A percentile compares a stretch with the other conserved stretches of the same genome.
Conservation (phyloP, 305 asterid genomes). For the Rubia peregrina region DNA sequence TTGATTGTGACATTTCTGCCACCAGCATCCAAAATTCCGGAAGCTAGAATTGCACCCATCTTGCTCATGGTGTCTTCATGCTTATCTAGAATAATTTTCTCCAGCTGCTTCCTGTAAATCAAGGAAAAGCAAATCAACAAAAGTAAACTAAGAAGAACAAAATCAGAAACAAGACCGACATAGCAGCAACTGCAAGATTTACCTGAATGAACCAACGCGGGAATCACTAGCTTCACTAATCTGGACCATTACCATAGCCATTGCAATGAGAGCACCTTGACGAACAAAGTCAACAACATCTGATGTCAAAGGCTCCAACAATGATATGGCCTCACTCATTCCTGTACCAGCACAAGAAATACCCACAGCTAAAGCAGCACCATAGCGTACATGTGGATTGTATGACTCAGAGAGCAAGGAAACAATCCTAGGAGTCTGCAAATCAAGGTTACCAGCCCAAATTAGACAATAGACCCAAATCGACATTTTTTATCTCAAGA, state of each 20-base stretch:
- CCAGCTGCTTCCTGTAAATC: slow-evolving; percentile 75
- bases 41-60: slow-evolving; percentile 98
- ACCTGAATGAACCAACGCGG: slow-evolving; percentile 97
- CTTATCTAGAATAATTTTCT: slow-evolving; percentile 85
- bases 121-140: slow-evolving; percentile 5
- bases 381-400: slow-evolving; percentile 94
- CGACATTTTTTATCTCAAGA: background rate
- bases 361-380: slow-evolving; percentile 98
- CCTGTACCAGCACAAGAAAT: slow-evolving; percentile 99
- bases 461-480: background rate
- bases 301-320: slow-evolving; percentile 93
- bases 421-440: slow-evolving; percentile 87
- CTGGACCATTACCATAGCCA: slow-evolving; percentile 99
- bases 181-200: slow-evolving; percentile 14
- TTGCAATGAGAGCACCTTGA: slow-evolving; percentile 98
- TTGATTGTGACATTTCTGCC: slow-evolving; percentile 87
- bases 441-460: slow-evolving; percentile 19
- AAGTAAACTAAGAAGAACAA: background rate
- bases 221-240: slow-evolving; percentile 90
- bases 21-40: slow-evolving; percentile 92
- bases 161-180: background rate
- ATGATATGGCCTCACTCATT: slow-evolving; percentile 93
- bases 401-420: slow-evolving; percentile 78
- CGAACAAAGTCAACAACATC: slow-evolving; percentile 97
- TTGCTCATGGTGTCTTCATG: slow-evolving; percentile 99